Evolutionary conservation across 2,329 filamentous ascomycete species (phyloP), one percentile per base, ranked within the genome.

Genomic region (Diplodia corticola): DNA sequence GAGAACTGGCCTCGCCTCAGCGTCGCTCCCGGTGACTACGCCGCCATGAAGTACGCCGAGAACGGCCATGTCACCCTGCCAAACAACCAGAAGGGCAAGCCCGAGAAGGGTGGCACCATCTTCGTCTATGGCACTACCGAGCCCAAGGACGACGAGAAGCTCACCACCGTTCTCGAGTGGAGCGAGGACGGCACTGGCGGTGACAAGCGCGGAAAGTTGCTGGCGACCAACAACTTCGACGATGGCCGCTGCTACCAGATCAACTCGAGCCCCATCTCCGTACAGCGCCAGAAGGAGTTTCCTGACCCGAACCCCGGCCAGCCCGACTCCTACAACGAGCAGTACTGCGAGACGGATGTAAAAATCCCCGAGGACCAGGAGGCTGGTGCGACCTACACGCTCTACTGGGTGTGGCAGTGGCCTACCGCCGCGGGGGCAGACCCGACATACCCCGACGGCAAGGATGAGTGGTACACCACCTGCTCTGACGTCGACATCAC

Each of bases 381-480:
- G 24, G 77, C 81, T 9, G 86, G 86, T 46, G 84, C 86, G 24
- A 83, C 83, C 44, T 91, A 92, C 75, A 93, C 91, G 4, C 79
- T 96, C 61, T 95, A 96, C 82, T 97, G 93, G 93, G 88, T 96
- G 63, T 97, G 93, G 93, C 89, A 95, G 77, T 97, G 91, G 91
- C 89, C 90, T 2, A 89, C 87, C 30, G 74, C 65, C 76, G 69
- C 69, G 20, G 74, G 78, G 80, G 78, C 61, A 76, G 48, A 71
- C 35, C 73, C 50, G 76, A 67, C 78, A 20, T 72, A 77, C 72
- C 75, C 7, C 66, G 84, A 68, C 40, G 76, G 76, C 63, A 82
- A 81, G 69, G 79, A 81, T 68, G 82, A 86, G 73, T 83, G 79
- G 69, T 86, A 86, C 73, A 85, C 83, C 3, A 80, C 80, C 22